Base-by-base conservation (phyloP, 139 green algal genomes). In the Marvania coccoides region DNA sequence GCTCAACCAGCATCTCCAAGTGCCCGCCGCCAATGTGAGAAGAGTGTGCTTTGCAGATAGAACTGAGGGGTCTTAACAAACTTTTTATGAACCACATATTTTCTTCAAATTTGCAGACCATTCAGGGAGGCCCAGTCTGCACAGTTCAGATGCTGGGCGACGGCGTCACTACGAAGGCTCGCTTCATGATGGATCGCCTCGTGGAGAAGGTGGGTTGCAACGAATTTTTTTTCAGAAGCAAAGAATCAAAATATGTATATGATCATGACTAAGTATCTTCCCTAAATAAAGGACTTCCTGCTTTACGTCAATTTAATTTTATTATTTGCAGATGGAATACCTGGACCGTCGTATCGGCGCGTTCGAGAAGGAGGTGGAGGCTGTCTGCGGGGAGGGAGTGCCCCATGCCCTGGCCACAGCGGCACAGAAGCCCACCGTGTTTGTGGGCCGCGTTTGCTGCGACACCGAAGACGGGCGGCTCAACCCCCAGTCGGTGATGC, bases 361-460 rank as follows among this genome's bases (percentile, higher is more conserved):
- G 3, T 77, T 75, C 39, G 65, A 67, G 29, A 33, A 55, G n/a
- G 69, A 53, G 24, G 58, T 81, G 33, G 70, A 60, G 24, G 47
- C 56, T 15, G 15, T 3, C 0, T 5, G 7, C 14, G 47, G 14
- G 35, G 37, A 47, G 29, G 36, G 40, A 24, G 58, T 68, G 39
- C 23, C 58, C 15, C 62, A 72, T 29, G 54, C 77, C 8, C 70
- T 83, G 24, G 70, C 59, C 34, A 26, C 42, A n/a, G 74, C 72
- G 1, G 54, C 45, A 3, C 82, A 92, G 78, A 75, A 88, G 34
- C 30, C 67, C 5, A 67, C 71, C 31, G 65, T 80, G 55, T 81
- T 90, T 54, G 83, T 88, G 30, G 89, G 89, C 0, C 77, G 89
- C 34, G 70, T 95, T 8, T 78, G 82, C 45, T 83, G 72, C 47